Percentiles rank a stretch among this genome's conserved stretches.
Evolutionary conservation across 179 eudicot genomes (phyloP).

Genomic region (Vitellaria paradoxa): DNA sequence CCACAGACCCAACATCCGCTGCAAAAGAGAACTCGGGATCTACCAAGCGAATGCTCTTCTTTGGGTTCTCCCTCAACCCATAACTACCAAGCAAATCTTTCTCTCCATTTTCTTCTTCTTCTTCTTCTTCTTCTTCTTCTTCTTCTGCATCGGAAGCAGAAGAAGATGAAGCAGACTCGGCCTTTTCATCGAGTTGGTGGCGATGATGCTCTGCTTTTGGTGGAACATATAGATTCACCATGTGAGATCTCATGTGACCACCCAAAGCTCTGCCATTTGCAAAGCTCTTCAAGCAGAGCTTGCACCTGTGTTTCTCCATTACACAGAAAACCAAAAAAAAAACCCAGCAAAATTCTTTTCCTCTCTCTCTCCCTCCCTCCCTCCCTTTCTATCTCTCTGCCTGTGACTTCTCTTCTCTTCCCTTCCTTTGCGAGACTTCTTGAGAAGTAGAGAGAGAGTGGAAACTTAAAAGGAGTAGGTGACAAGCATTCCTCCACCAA

Average conservation of each 20-base stretch:
- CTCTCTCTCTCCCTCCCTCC: neutral
- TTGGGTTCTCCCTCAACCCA: slow-evolving; percentile 50
- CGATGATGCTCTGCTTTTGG: slow-evolving; percentile 14
- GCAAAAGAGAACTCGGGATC: slow-evolving; percentile 39
- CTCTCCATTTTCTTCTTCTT: slow-evolving; percentile 33
- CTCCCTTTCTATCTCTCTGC: slow-evolving; percentile 9
- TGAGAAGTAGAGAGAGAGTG: slow-evolving; percentile 4
- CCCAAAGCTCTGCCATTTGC: slow-evolving; percentile 75
- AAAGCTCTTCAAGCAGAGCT: slow-evolving; percentile 59
- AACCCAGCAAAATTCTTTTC: neutral
- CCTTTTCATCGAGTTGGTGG: slow-evolving; percentile 1
- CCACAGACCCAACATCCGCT: slow-evolving; percentile 26
- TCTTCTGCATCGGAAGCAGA: slow-evolving; percentile 29
- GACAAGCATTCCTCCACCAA: slow-evolving; percentile 18
- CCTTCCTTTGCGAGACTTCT: neutral
- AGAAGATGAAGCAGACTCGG: slow-evolving; percentile 15
- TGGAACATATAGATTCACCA: slow-evolving; percentile 33
- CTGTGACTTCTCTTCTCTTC: too few relatives aligned
- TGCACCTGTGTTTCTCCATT: slow-evolving; percentile 65
- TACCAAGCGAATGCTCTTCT: slow-evolving; percentile 30
- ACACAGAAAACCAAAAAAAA: neutral
- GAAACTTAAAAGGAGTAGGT: slow-evolving; percentile 7
- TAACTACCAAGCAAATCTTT: slow-evolving; percentile 11
- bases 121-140: slow-evolving; percentile 24
- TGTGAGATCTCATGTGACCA: slow-evolving; percentile 91